Evolutionary conservation across 257 asterid species (phyloP).

Genomic region (Nicotiana sylvestris): DNA sequence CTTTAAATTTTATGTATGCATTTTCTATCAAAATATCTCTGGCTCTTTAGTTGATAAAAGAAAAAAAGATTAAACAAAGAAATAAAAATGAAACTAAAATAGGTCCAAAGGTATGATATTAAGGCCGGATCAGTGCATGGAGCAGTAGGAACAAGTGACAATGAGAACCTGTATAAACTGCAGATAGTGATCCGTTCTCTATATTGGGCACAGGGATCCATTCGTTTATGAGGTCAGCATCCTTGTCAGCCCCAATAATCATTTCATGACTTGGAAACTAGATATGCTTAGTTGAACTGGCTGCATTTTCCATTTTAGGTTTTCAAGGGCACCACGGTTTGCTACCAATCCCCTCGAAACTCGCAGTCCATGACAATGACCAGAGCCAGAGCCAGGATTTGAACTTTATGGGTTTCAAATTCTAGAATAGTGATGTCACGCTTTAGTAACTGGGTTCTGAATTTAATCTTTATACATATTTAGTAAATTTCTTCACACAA

Average conservation of each 20-base stretch:
- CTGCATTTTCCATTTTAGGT: not conserved
- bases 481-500: too few relatives aligned
- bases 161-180: not conserved
- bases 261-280: not conserved
- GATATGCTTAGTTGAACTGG: not conserved
- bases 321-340: not conserved
- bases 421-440: too few relatives aligned
- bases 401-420: too few relatives aligned
- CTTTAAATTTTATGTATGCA: not conserved
- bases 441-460: too few relatives aligned
- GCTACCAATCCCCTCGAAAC: constrained; percentile 1
- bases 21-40: not conserved
- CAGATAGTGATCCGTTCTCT: not conserved
- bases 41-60: not conserved
- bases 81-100: not conserved
- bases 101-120: not conserved
- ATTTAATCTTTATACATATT: too few relatives aligned
- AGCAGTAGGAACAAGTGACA: not conserved
- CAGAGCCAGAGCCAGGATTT: not conserved
- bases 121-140: not conserved
- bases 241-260: not conserved
- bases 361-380: not conserved
- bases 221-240: not conserved
- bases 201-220: not conserved
- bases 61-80: not conserved